phyloP scores from a whole-genome alignment of 768 basidiomycete genomes.

The Suillus sp. region DNA sequence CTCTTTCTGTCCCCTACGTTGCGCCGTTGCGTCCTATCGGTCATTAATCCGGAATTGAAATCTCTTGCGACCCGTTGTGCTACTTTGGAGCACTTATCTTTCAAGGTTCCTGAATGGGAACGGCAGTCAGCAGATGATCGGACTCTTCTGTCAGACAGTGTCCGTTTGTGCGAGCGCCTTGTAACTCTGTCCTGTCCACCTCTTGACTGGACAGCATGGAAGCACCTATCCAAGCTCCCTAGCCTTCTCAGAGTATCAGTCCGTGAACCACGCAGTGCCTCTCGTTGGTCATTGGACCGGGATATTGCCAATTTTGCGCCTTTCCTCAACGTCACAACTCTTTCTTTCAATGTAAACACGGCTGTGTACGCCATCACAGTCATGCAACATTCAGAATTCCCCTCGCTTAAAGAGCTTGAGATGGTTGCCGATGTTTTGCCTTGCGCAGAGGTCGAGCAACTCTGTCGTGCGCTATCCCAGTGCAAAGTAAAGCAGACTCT shows the following conservation, averaged over 20 bases:
- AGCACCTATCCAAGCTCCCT: neutral
- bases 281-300: neutral
- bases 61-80: neutral
- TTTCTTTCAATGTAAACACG: neutral
- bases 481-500: neutral
- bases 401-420: neutral
- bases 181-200: neutral
- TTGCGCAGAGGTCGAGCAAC: neutral
- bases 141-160: neutral
- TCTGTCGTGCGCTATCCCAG: neutral
- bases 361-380: neutral
- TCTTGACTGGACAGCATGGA: conserved; percentile 1
- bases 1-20: neutral
- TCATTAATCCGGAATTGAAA: neutral
- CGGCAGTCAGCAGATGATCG: neutral
- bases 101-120: neutral
- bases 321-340: neutral
- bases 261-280: neutral
- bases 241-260: conserved; percentile 2
- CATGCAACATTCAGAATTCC: conserved; percentile 1
- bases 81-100: neutral
- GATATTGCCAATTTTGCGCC: neutral
- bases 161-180: neutral
- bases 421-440: neutral
- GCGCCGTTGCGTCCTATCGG: neutral